These are phyloP conservation scores for Polyporus arcularius DNA, from an alignment of 768 basidiomycete genomes.

Conservation along the genomic window DNA sequence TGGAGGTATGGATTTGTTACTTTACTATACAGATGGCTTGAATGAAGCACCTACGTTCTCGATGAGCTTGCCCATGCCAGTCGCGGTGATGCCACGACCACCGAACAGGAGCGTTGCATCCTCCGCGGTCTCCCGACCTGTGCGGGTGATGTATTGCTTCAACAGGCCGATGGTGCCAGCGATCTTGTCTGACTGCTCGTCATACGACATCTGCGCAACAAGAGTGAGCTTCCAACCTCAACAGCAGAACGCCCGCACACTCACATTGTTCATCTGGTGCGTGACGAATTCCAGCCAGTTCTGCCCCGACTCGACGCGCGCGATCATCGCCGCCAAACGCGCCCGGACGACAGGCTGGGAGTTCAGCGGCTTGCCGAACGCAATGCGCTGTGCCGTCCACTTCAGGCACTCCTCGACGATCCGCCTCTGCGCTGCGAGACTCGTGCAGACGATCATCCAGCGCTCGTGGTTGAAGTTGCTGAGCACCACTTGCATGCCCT, in stretches of 20 bases:
- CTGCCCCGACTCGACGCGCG: slow-evolving; percentile 82
- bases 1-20: slow-evolving; percentile 26
- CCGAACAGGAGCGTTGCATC: slow-evolving; percentile 88
- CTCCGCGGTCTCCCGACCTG: slow-evolving; percentile 66
- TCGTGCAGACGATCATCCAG: slow-evolving; percentile 80
- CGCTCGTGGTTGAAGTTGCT: slow-evolving; percentile 90
- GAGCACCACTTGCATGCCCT: slow-evolving; percentile 80
- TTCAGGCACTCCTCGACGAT: slow-evolving; percentile 91
- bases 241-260: slow-evolving; percentile 25
- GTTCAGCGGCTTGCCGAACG: slow-evolving; percentile 86
- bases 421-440: slow-evolving; percentile 72
- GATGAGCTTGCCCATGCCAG: slow-evolving; percentile 84
- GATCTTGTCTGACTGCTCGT: slow-evolving; percentile 79
- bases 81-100: slow-evolving; percentile 82
- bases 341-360: slow-evolving; percentile 85
- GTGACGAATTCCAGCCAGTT: slow-evolving; percentile 90
- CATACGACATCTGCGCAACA: slow-evolving; percentile 73
- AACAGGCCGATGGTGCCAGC: slow-evolving; percentile 88
- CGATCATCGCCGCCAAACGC: slow-evolving; percentile 89
- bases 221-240: neutral
- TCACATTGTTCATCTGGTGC: slow-evolving; percentile 88
- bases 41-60: slow-evolving; percentile 61
- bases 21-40: neutral
- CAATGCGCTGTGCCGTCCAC: slow-evolving; percentile 89
- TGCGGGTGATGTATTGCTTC: slow-evolving; percentile 81